Evolutionary conservation across 768 basidiomycete genomes (phyloP).

Genomic region (Suillus subalutaceus): DNA sequence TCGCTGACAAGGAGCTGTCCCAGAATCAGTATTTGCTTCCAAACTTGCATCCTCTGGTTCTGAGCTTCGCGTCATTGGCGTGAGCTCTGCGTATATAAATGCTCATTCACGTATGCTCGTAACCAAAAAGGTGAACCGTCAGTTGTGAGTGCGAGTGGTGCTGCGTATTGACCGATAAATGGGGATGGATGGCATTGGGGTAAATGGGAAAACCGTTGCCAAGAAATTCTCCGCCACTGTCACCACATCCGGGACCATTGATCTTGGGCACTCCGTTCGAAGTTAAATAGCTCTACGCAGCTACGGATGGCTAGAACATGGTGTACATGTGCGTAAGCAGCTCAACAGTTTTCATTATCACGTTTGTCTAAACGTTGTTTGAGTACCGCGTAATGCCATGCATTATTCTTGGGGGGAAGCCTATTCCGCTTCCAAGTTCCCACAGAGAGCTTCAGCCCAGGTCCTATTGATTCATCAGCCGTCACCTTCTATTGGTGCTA

Average conservation of each 20-base stretch:
- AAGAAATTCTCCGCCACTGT: constrained; percentile 30
- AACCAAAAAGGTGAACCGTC: constrained; percentile 27
- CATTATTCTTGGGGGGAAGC: constrained; percentile 38
- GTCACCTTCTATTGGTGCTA: constrained; percentile 21
- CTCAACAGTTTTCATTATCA: background rate
- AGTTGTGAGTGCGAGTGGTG: too few relatives aligned
- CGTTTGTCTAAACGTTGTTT: constrained; percentile 5
- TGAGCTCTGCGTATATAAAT: constrained; percentile 41
- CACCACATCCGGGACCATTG: constrained; percentile 55
- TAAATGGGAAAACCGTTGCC: constrained; percentile 22
- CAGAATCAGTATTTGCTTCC: constrained; percentile 39
- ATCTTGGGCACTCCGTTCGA: constrained; percentile 44
- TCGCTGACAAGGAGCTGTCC: constrained; percentile 29
- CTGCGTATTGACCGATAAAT: constrained; percentile 22
- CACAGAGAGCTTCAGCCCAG: constrained; percentile 39
- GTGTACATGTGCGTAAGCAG: constrained; percentile 37
- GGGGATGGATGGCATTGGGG: constrained; percentile 21
- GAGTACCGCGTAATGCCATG: constrained; percentile 28
- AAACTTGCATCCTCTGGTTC: constrained; percentile 36
- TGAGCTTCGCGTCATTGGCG: constrained; percentile 45
- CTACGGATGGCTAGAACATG: constrained; percentile 33
- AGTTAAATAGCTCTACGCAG: constrained; percentile 32
- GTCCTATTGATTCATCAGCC: constrained; percentile 20
- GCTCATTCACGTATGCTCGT: constrained; percentile 41
- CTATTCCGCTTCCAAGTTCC: constrained; percentile 30